Evolutionary conservation across 495 filamentous ascomycete species (phyloP), one percentile per base, ranked within the genome.

Genomic region (Apiosordaria backusii): DNA sequence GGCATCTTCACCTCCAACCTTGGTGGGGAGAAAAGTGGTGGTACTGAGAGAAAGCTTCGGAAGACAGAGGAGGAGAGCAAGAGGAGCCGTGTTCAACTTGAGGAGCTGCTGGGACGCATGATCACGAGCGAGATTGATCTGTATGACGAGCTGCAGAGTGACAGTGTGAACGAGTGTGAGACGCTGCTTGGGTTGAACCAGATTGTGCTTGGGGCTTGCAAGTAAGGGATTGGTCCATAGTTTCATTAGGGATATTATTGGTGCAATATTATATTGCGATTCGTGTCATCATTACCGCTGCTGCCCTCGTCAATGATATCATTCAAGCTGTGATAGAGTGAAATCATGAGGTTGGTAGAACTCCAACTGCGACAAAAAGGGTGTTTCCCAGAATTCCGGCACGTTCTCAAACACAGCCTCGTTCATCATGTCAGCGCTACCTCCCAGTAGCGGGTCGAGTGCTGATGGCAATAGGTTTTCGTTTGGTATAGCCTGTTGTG

Each of bases 1-100:
- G 79, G 78, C 19, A 81, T 81, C 29, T 81, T 81, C 70, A 74
- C 76, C 19, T 79, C 77, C 10, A 81, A 80, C 50, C 68, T 82
- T 62, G 68, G 65, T n/a, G 53, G 19, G 1, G 50, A 25, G 24
- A 63, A 24, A 25, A 62, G 57, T 22, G 10, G 53, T 3, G 23
- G 57, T 16, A 21, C 5, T 25, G 25, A 26, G 4, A 45, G 35
- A 15, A 45, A 45, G 35, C 35, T 45, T 2, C 35, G 16, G 16
- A 45, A 1, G 35, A 45, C 35, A 13, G 35, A 45, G 10, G 54
- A 52, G 27, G n/a, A 15, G 10, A 61, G 10, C 19, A 21, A 1
- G 4, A 58, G 26, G 13, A 60, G 60, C 19, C 60, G 65, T 10
- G 40, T 18, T 1, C 60, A 63, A 35, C 60, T 67, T 7, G 65